A percentile compares a stretch with the other conserved stretches of the same genome.
phyloP scores from a whole-genome alignment of 2,329 filamentous ascomycete species.

The Leptographium wingfieldii region DNA sequence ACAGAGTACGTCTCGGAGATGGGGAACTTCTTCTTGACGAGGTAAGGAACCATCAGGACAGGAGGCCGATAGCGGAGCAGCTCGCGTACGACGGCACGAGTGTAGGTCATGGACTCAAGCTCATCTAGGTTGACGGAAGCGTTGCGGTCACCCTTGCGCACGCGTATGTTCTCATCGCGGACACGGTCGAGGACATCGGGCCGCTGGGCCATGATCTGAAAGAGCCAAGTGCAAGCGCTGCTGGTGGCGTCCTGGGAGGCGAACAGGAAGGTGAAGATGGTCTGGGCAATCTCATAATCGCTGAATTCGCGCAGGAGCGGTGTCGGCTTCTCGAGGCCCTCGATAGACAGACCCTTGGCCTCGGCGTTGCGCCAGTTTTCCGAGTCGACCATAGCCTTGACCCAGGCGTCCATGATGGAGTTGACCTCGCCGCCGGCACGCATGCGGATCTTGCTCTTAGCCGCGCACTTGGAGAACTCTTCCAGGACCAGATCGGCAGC shows the following conservation, averaged over 20 bases:
- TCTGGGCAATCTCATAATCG: slow-evolving; percentile 86
- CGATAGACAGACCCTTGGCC: slow-evolving; percentile 55
- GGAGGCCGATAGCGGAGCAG: slow-evolving; percentile 88
- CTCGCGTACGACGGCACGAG: slow-evolving; percentile 82
- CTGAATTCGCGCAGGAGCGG: slow-evolving; percentile 75
- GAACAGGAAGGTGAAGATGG: slow-evolving; percentile 91
- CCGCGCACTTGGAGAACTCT: slow-evolving; percentile 83
- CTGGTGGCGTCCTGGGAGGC: slow-evolving; percentile 95
- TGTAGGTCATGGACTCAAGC: slow-evolving; percentile 81
- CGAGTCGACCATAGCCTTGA: slow-evolving; percentile 77
- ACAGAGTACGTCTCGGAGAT: slow-evolving; percentile 82
- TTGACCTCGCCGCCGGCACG: slow-evolving; percentile 71
- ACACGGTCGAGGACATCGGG: slow-evolving; percentile 86
- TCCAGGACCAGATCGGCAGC: slow-evolving; percentile 81
- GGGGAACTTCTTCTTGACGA: slow-evolving; percentile 90
- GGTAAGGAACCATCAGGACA: slow-evolving; percentile 92
- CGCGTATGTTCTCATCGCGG: slow-evolving; percentile 74
- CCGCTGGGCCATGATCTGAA: slow-evolving; percentile 86
- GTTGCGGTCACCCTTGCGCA: slow-evolving; percentile 62
- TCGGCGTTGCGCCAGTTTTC: slow-evolving; percentile 68
- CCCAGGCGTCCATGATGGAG: slow-evolving; percentile 94
- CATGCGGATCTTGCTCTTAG: slow-evolving; percentile 89
- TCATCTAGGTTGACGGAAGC: slow-evolving; percentile 67
- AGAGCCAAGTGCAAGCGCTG: slow-evolving; percentile 87
- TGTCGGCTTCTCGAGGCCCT: slow-evolving; percentile 65